Conservation (phyloP, 805 yeast species). For the Kodamaea sagamina region DNA sequence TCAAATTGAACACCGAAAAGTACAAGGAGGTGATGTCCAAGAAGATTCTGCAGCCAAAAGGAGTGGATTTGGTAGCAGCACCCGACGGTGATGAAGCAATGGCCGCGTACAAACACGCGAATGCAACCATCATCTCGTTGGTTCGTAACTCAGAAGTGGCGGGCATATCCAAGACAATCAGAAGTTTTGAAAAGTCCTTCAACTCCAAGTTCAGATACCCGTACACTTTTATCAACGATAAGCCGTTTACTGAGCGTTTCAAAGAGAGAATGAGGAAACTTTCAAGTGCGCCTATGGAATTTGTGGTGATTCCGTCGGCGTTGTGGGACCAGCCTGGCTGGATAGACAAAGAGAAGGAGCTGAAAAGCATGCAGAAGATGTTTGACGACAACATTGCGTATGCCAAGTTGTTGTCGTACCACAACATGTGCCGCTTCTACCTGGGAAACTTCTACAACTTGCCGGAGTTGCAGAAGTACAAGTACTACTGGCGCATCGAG, state of each 20-base stretch:
- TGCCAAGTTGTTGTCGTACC: conserved; percentile 64
- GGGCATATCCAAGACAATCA: conserved; percentile 53
- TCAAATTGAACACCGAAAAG: conserved; percentile 38
- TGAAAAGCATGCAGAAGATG: conserved; percentile 42
- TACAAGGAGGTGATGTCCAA: conserved; percentile 38
- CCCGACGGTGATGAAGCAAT: conserved; percentile 27
- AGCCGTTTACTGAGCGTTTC: conserved; percentile 61
- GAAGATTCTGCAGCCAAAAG: conserved; percentile 52
- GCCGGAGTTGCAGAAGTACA: conserved; percentile 59
- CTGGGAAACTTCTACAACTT: conserved; percentile 64
- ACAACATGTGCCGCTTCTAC: conserved; percentile 84
- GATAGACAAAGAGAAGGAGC: conserved; percentile 51
- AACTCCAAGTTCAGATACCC: conserved; percentile 76
- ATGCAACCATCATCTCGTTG: conserved; percentile 72
- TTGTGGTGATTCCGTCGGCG: conserved; percentile 42
- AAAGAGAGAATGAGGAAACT: conserved; percentile 42
- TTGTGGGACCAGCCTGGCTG: conserved; percentile 61
- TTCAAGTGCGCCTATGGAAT: conserved; percentile 35
- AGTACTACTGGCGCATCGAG: conserved; percentile 81
- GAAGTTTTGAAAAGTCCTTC: conserved; percentile 62
- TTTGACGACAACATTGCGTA: conserved; percentile 54
- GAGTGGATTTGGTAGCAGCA: conserved; percentile 32
- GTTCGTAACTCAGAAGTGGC: conserved; percentile 67
- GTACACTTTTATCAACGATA: conserved; percentile 76
- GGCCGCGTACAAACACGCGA: conserved; percentile 47